These are phyloP conservation scores for Pleurotus tuber-regium DNA, from an alignment of 768 basidiomycete species.

Conservation along the genomic window DNA sequence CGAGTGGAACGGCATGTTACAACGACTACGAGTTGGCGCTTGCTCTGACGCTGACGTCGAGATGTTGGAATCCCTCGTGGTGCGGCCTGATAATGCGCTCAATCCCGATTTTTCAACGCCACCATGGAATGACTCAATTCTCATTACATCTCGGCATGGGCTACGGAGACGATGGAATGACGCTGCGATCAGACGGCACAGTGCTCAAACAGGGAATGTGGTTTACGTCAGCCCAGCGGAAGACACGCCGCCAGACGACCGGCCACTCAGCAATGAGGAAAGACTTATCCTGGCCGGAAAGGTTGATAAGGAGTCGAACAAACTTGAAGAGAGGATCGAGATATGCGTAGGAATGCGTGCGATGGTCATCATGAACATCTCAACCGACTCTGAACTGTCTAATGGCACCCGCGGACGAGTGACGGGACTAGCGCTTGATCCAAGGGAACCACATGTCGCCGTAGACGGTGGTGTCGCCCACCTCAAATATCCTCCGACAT, in stretches of 20 bases:
- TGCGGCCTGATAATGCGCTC: conserved; percentile 13
- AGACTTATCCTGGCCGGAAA: conserved; percentile 10
- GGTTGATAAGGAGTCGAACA: background rate
- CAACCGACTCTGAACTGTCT: conserved; percentile 31
- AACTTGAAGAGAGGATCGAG: conserved; percentile 20
- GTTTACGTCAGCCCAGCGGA: conserved; percentile 25
- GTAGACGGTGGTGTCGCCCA: conserved; percentile 12
- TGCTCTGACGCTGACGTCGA: conserved; percentile 20
- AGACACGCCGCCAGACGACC: conserved; percentile 15
- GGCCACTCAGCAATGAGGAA: conserved; percentile 6
- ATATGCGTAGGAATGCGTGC: conserved; percentile 33
- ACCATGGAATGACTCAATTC: conserved; percentile 20
- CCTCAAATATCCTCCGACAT: conserved; percentile 28
- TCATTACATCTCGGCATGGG: conserved; percentile 29
- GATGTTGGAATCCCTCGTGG: conserved; percentile 22
- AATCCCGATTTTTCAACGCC: conserved; percentile 14
- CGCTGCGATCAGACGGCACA: conserved; percentile 18
- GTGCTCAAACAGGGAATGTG: conserved; percentile 11
- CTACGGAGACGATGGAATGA: conserved; percentile 28
- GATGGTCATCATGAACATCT: conserved; percentile 24
- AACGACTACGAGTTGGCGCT: conserved; percentile 20
- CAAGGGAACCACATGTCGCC: conserved; percentile 19
- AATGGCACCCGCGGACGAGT: conserved; percentile 37
- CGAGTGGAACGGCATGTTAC: conserved; percentile 27
- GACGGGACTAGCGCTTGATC: conserved; percentile 28